Percentiles rank a stretch among this genome's conserved stretches.
These are phyloP conservation scores for Aschersonia sp. DNA, from an alignment of 2,329 filamentous ascomycete genomes.

Conservation along the genomic window DNA sequence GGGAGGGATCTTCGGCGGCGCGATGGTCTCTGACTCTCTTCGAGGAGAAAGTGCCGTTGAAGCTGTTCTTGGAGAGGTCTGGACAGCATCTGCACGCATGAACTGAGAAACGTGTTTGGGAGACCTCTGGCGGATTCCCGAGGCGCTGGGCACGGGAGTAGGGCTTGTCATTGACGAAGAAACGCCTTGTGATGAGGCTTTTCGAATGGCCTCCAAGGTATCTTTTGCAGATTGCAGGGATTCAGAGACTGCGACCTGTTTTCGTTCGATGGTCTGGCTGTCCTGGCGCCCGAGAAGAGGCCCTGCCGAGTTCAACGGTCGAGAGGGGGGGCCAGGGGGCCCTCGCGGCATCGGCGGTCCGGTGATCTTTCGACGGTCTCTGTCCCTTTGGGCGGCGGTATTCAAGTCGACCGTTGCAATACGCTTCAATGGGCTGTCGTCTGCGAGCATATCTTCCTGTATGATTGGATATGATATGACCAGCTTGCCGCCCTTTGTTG, in stretches of 20 bases:
- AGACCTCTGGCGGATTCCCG: slow-evolving; percentile 34
- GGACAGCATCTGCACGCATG: background rate
- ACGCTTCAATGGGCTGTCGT: slow-evolving; percentile 25
- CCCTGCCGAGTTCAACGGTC: background rate
- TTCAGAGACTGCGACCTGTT: slow-evolving; percentile 14
- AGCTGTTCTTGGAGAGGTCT: background rate
- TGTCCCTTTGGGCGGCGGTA: slow-evolving; percentile 32
- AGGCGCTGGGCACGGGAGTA: slow-evolving; percentile 19
- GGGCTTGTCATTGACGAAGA: slow-evolving; percentile 20
- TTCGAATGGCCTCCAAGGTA: slow-evolving; percentile 1
- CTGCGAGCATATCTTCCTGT: slow-evolving; percentile 10
- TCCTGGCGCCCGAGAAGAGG: background rate
- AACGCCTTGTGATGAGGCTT: slow-evolving; percentile 6
- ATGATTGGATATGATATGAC: slow-evolving; percentile 36
- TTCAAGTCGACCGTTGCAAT: slow-evolving; percentile 35
- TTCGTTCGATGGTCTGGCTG: slow-evolving; percentile 20
- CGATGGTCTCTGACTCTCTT: background rate
- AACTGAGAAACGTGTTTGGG: slow-evolving; percentile 21
- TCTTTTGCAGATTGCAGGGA: slow-evolving; percentile 1
- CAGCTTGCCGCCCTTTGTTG: slow-evolving; percentile 20
- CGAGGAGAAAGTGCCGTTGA: background rate
- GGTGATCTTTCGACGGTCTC: slow-evolving; percentile 22
- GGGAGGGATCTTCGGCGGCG: background rate
- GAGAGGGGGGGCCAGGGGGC: background rate
- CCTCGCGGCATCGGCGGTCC: slow-evolving; percentile 2